phyloP scores from a whole-genome alignment of 371 early-diverging fungal genomes.

The Lichtheimia corymbifera region DNA sequence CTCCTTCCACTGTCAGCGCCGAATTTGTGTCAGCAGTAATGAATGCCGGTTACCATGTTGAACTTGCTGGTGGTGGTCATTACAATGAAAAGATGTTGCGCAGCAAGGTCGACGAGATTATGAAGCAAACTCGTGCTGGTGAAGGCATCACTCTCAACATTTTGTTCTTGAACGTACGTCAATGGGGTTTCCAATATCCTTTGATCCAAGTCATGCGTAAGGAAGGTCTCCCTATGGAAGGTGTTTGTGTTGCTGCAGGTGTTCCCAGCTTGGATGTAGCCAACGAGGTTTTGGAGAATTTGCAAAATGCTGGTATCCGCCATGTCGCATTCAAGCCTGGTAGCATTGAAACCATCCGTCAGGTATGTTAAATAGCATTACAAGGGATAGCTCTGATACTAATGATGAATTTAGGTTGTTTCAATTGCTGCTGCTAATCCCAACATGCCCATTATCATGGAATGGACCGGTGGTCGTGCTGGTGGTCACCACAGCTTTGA shows the following conservation, averaged over 20 bases:
- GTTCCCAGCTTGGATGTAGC: constrained; percentile 93
- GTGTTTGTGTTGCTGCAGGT: constrained; percentile 91
- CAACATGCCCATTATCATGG: constrained; percentile 88
- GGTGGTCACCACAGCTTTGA: constrained; percentile 98
- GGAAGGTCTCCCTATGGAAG: constrained; percentile 93
- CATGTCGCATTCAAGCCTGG: constrained; percentile 96
- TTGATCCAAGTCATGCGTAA: constrained; percentile 83
- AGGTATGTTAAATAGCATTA: constrained; percentile 30
- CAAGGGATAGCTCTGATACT: neutral
- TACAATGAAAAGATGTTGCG: constrained; percentile 86
- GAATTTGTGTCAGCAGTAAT: constrained; percentile 84
- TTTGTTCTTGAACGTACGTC: constrained; percentile 90
- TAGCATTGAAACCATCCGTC: constrained; percentile 81
- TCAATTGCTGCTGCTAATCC: constrained; percentile 90
- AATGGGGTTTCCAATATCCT: constrained; percentile 97
- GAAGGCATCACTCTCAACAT: constrained; percentile 90
- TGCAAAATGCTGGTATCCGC: constrained; percentile 81
- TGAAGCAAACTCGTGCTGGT: constrained; percentile 78
- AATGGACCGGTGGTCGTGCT: constrained; percentile 98
- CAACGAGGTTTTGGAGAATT: constrained; percentile 77
- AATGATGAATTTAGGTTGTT: constrained; percentile 54
- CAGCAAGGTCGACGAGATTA: constrained; percentile 78
- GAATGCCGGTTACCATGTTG: constrained; percentile 94
- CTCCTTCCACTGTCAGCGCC: constrained; percentile 79
- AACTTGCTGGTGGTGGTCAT: constrained; percentile 95